Base-by-base conservation (phyloP, 106 monocot genomes). In the Xerophyta viscosa region DNA sequence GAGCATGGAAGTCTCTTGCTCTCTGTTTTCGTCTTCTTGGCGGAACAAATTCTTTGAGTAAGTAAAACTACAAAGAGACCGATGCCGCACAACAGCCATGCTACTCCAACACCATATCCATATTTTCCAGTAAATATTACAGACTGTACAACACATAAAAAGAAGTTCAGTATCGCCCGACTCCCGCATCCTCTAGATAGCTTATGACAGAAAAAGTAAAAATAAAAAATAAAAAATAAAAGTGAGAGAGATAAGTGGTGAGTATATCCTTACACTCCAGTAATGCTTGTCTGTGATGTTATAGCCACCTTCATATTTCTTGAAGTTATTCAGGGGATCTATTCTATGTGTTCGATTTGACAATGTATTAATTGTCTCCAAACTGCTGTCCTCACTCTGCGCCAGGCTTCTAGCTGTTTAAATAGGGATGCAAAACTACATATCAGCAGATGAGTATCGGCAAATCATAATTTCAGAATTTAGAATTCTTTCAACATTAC, bases 231-330 rank as follows among this genome's bases (percentile, higher is more conserved):
- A 39, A 1, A 39, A 15, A 39, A 8, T 1, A 39, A 39, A 39
- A 39, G 15, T 3, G 10, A 39, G 6, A 3, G 6, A 39, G 6
- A 15, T 39, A 3, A 39, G 39, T 39, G 6, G 10, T 39, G 50
- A 45, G 52, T 27, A 52, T 50, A 27, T 26, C 12, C 75, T 75
- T 84, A 94, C 93, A 88, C 87, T 88, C 93, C 93, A 94, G 54
- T 94, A 94, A 60, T 94, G 87, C 59, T 83, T 84, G 71, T 88
- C 70, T 37, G 88, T 88, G 49, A 94, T 77, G 62, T 94, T 77
- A 46, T 70, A 88, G 14, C 93, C 93, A 39, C 84, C 93, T 68
- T 37, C 78, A 41, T 94, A 94, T 66, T 81, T 88, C 61, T 53
- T 69, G 31, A 94, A 70, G 30, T 58, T 46, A 50, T 81, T 67